Percentiles rank a stretch among this genome's conserved stretches.
Evolutionary conservation across 768 basidiomycete genomes (phyloP).

Genomic region (Russula earlei): DNA sequence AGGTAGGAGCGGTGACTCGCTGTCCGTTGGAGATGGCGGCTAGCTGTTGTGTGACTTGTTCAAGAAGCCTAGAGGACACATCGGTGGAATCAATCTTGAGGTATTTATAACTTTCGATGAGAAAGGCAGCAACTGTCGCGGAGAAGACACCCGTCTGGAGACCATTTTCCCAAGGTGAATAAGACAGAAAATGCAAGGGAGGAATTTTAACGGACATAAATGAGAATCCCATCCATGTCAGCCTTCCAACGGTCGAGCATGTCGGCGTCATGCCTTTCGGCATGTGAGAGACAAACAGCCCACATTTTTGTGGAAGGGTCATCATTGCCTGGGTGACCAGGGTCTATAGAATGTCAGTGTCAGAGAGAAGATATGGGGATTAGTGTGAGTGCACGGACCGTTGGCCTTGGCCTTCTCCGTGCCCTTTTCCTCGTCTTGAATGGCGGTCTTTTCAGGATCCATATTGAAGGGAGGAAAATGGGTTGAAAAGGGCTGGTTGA

Average conservation of each 20-base stretch:
- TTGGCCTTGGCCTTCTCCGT: no score
- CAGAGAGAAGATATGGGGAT: no score
- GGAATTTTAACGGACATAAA: background rate
- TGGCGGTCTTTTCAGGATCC: no score
- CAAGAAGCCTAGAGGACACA: background rate
- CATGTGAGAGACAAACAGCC: constrained; percentile 4
- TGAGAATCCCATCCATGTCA: constrained; percentile 9
- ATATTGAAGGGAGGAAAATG: no score
- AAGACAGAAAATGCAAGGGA: background rate
- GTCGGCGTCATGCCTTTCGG: background rate
- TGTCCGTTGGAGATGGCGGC: constrained; percentile 4
- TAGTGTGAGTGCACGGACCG: no score
- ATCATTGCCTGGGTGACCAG: background rate
- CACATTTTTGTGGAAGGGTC: constrained; percentile 13
- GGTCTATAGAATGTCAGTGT: background rate
- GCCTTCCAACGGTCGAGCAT: constrained; percentile 8
- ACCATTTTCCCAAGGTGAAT: background rate
- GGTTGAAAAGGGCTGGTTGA: background rate
- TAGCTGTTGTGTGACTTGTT: constrained; percentile 9
- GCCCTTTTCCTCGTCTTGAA: no score
- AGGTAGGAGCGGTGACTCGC: background rate
- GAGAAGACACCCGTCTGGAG: constrained; percentile 11
- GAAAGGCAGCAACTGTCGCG: constrained; percentile 12
- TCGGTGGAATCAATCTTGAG: constrained; percentile 13
- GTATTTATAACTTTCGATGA: constrained; percentile 17